Conservation (phyloP, 768 basidiomycete genomes). For the Pilatotrama ljubarskyi region DNA sequence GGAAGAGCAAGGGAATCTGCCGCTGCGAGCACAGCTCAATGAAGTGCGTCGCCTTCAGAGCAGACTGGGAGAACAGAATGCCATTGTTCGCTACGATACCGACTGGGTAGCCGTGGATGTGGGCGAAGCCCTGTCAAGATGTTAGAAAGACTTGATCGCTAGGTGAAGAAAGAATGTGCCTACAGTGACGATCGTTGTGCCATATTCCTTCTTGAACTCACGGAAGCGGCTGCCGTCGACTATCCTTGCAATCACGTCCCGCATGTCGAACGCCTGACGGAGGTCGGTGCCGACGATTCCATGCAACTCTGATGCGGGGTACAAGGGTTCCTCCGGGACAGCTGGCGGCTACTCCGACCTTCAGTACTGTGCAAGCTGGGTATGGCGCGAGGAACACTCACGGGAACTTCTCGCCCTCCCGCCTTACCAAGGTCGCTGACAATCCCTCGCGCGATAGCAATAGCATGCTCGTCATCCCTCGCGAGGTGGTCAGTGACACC, state of each 20-base stretch:
- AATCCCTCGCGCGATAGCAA: constrained; percentile 74
- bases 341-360: constrained; percentile 47
- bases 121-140: constrained; percentile 72
- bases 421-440: constrained; percentile 76
- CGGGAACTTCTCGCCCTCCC: constrained; percentile 49
- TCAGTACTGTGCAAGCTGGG: background rate
- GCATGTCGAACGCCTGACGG: constrained; percentile 89
- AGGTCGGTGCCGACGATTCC: constrained; percentile 91
- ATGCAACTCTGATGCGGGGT: constrained; percentile 79
- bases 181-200: constrained; percentile 86
- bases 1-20: constrained; percentile 84
- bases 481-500: constrained; percentile 91
- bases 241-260: constrained; percentile 88
- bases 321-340: constrained; percentile 69
- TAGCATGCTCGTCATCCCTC: constrained; percentile 80
- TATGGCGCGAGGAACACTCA: constrained; percentile 35
- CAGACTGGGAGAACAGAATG: constrained; percentile 91
- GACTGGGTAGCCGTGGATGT: constrained; percentile 85
- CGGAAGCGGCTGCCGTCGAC: constrained; percentile 91
- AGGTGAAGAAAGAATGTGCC: constrained; percentile 22
- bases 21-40: constrained; percentile 93
- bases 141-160: background rate
- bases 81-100: constrained; percentile 95
- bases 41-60: constrained; percentile 93
- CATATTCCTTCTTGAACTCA: constrained; percentile 97